Evolutionary conservation across 139 green algal genomes (phyloP), one percentile per base, ranked within the genome.

Genomic region (Picochlorum sp.): DNA sequence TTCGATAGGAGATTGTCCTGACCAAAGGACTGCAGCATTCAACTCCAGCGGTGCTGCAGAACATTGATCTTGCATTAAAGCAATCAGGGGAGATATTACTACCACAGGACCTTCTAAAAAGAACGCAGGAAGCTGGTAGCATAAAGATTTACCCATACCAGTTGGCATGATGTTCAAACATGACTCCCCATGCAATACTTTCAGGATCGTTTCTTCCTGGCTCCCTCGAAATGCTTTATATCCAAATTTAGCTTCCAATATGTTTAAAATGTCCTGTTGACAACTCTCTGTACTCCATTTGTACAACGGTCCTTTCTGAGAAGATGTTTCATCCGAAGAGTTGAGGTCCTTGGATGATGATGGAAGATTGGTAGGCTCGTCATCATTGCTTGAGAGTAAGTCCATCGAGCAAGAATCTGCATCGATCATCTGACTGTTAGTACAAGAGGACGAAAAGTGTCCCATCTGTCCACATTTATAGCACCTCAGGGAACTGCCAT

Each of bases 31-130:
- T 6, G 81, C 91, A 2, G 82, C 84, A 2, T 82, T 77, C 23
- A 98, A 72, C 58, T 76, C 54, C 52, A 7, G 21, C 41, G 52
- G 49, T 3, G 66, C 60, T 28, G 92, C 87, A 74, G 95, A 74
- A n/a, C 75, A 72, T 82, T 97, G 91, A 76, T 98, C 90, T 37
- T 73, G 64, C 88, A 97, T 96, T 4, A 97, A 79, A 5, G 92
- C 89, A 46, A 96, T 69, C 59, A 98, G 81, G 0, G 92, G 92
- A 8, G 83, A 91, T 49, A 98, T 79, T 23, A 98, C 90, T 23
- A 98, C 62, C 1, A 81, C 80, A 4, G 86, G 60, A 6, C 82
- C 87, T n/a, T 81, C 76, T 58, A 91, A 64, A 37, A 96, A 74
- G 30, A 90, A 38, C 2, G 91, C 87, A 2, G 92, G 89, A 65